A percentile compares a stretch with the other conserved stretches of the same genome.
These are phyloP conservation scores for Colletotrichum tropicale DNA, from an alignment of 2,329 filamentous ascomycete genomes.

Conservation along the genomic window DNA sequence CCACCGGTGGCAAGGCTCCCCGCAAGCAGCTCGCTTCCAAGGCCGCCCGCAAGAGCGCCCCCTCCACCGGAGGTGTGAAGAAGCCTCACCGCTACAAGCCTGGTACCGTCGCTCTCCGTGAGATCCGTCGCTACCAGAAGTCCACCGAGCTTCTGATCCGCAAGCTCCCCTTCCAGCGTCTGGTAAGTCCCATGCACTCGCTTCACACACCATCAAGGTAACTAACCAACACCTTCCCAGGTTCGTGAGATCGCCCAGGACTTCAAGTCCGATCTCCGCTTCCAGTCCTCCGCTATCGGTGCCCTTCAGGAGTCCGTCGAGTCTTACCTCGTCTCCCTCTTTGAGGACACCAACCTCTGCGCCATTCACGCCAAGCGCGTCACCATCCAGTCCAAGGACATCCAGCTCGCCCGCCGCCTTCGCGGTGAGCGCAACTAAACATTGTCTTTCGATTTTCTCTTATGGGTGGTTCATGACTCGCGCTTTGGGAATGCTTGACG, in stretches of 20 bases:
- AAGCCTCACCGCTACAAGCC: conserved; percentile 89
- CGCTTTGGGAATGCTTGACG: conserved; percentile 44
- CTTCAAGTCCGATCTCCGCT: conserved; percentile 94
- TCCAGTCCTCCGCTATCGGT: conserved; percentile 97
- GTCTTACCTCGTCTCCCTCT: conserved; percentile 97
- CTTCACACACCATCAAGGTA: background rate
- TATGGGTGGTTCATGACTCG: conserved; percentile 44
- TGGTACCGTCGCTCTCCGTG: conserved; percentile 87
- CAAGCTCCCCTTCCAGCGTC: conserved; percentile 97
- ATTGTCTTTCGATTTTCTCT: conserved; percentile 26
- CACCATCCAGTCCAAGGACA: conserved; percentile 97
- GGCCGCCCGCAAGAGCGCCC: conserved; percentile 97
- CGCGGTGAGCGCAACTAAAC: conserved; percentile 89
- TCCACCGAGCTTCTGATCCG: conserved; percentile 88
- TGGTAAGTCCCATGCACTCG: conserved; percentile 58
- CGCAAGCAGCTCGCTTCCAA: conserved; percentile 99
- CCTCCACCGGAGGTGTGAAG: conserved; percentile 96
- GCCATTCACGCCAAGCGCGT: conserved; percentile 99
- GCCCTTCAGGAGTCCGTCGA: conserved; percentile 98
- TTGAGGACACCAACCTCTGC: conserved; percentile 98
- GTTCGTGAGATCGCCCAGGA: conserved; percentile 95
- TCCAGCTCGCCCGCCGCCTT: conserved; percentile 93
- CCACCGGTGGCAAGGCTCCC: conserved; percentile 78
- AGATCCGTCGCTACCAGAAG: conserved; percentile 93
- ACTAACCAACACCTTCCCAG: conserved; percentile 35